Base-by-base conservation (phyloP, 2,329 filamentous ascomycete species). In the Botrytis sinoallii region DNA sequence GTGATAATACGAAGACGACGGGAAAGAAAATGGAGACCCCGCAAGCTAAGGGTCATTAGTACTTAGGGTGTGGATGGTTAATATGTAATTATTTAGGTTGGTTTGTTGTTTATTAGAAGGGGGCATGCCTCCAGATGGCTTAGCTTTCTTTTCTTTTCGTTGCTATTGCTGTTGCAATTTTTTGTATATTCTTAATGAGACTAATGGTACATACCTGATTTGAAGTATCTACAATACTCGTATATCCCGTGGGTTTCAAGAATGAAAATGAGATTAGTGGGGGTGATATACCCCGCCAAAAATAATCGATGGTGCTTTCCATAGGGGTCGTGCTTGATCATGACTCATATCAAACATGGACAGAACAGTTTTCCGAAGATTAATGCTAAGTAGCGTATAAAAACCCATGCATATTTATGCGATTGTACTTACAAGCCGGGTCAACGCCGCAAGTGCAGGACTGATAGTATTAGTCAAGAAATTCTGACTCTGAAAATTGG, bases 1-100 rank as follows among this genome's bases (percentile, higher is more conserved):
- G 75, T 55, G 75, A 74, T 52, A 76, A 72, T 61, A 29, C 81
- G 84, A 74, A 74, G 55, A 72, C 32, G 32, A 73, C 65, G 4
- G 29, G 25, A 14, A 71, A 71, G 69, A 72, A 73, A 71, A 64
- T 65, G 71, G 70, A 76, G 67, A 55, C 64, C 20, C 71, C 73
- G 22, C 67, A 72, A 38, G 68, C 59, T 22, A 70, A 76, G 29
- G 48, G 25, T 1, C 48, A n/a, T n/a, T n/a, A 52, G 48, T 25
- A 14, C 2, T 14, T 12, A 10, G 10, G 25, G 10, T 5, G 4
- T 14, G 48, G 48, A 6, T 9, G 10, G 22, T 14, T 52, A n/a
- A 52, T n/a, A 14, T 52, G 25, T n/a, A 52, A 52, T 52, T 52
- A n/a, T 52, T 52, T 52, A n/a, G 25, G 48, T 6, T 14, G 10